Conservation (phyloP, 805 yeast genomes). For the Wickerhamiella bombiphila region DNA sequence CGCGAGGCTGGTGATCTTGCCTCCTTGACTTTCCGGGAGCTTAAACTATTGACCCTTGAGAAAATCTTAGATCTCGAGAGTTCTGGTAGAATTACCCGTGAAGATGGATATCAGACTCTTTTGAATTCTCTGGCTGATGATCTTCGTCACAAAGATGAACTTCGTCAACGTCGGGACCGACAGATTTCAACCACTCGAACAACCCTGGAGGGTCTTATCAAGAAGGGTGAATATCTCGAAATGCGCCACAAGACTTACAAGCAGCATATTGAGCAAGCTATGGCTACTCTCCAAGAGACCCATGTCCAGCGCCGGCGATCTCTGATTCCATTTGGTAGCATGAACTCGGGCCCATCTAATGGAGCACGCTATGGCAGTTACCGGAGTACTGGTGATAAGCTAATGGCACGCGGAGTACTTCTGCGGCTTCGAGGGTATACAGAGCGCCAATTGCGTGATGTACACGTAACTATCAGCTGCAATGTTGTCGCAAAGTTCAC, state of each 20-base stretch:
- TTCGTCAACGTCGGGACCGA: conserved; percentile 32
- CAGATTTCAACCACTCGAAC: conserved; percentile 33
- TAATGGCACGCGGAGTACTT: conserved; percentile 59
- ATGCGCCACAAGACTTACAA: conserved; percentile 31
- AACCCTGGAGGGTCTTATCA: conserved; percentile 32
- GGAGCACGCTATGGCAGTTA: conserved; percentile 59
- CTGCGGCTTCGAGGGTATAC: conserved; percentile 40
- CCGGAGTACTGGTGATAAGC: conserved; percentile 59
- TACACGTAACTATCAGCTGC: conserved; percentile 62
- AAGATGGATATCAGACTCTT: conserved; percentile 60
- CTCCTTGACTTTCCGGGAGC: conserved; percentile 43
- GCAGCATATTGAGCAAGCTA: conserved; percentile 35
- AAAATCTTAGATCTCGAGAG: conserved; percentile 62
- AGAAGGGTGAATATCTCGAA: conserved; percentile 32
- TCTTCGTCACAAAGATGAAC: conserved; percentile 42
- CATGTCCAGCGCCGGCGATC: conserved; percentile 17
- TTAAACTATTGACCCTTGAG: conserved; percentile 64
- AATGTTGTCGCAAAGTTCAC: conserved; percentile 58
- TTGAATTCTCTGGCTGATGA: conserved; percentile 76
- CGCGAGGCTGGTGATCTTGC: conserved; percentile 18
- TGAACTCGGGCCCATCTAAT: background rate
- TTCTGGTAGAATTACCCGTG: conserved; percentile 47
- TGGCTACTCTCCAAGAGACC: conserved; percentile 34
- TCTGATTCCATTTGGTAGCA: conserved; percentile 25
- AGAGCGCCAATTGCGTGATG: conserved; percentile 41